Percentiles rank a stretch among this genome's conserved stretches.
These are phyloP conservation scores for Podospora anserina DNA, from an alignment of 495 filamentous ascomycete genomes.

Conservation along the genomic window DNA sequence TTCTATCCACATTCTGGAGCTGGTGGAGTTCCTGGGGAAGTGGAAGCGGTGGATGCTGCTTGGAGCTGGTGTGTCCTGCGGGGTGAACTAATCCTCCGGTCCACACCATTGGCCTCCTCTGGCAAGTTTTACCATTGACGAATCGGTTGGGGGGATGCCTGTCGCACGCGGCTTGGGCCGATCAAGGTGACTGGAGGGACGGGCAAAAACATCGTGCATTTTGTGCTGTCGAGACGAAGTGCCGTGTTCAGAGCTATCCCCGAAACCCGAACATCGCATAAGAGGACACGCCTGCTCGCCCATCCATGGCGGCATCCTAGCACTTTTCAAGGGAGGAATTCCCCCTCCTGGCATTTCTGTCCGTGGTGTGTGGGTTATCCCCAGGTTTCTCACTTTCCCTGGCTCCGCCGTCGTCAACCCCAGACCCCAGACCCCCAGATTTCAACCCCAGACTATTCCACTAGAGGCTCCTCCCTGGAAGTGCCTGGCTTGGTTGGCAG, in stretches of 20 bases:
- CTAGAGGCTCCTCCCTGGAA: neutral
- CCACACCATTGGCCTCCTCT: slow-evolving; percentile 3
- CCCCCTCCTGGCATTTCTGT: slow-evolving; percentile 1
- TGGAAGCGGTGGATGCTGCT: slow-evolving; percentile 9
- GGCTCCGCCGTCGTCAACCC: neutral
- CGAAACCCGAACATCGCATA: slow-evolving; percentile 15
- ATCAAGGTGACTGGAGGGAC: neutral
- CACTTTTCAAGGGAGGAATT: neutral
- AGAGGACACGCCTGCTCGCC: neutral
- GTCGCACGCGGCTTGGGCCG: neutral
- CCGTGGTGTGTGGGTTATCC: slow-evolving; percentile 6
- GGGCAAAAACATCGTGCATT: neutral
- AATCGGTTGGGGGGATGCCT: slow-evolving; percentile 14
- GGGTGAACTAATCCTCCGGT: slow-evolving; percentile 7
- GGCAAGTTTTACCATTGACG: slow-evolving; percentile 17
- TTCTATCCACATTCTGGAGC: slow-evolving; percentile 14
- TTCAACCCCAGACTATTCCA: neutral
- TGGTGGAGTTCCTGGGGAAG: slow-evolving; percentile 11
- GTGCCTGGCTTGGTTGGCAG: neutral
- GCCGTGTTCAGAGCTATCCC: slow-evolving; percentile 18
- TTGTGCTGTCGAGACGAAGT: slow-evolving; percentile 15
- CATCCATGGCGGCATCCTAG: slow-evolving; percentile 4
- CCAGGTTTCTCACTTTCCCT: neutral
- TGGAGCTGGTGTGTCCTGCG: slow-evolving; percentile 17
- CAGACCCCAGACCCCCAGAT: slow-evolving; percentile 12